A percentile compares a stretch with the other conserved stretches of the same genome.
Conservation (phyloP, 2,329 filamentous ascomycete genomes). For the Trichoderma harzianum region DNA sequence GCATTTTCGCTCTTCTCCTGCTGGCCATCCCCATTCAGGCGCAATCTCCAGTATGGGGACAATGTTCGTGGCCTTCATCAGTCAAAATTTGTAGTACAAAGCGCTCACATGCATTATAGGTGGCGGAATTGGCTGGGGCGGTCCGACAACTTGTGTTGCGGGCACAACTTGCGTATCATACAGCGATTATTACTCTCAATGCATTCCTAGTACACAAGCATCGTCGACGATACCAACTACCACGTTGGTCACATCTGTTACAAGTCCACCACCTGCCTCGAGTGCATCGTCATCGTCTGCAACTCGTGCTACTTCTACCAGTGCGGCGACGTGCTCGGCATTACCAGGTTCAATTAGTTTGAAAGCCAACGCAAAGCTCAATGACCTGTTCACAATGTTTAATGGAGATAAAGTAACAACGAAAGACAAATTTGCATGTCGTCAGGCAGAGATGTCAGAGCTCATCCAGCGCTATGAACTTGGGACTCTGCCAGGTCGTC, state of each 20-base stretch:
- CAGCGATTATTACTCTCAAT: neutral
- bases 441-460: neutral
- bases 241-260: neutral
- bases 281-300: neutral
- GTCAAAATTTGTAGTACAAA: neutral
- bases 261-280: neutral
- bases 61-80: neutral
- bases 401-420: slow-evolving; percentile 4
- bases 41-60: neutral
- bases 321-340: neutral
- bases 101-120: neutral
- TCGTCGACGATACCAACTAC: neutral
- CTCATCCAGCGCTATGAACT: slow-evolving; percentile 6
- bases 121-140: slow-evolving; percentile 3
- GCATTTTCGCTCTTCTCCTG: neutral
- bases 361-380: neutral
- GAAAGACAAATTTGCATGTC: neutral
- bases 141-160: neutral
- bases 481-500: neutral
- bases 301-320: neutral
- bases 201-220: neutral
- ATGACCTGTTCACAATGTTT: neutral
- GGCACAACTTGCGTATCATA: neutral
- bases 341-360: neutral
- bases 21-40: neutral